Evolutionary conservation across 768 basidiomycete species (phyloP).

Genomic region (Mycena galopus): DNA sequence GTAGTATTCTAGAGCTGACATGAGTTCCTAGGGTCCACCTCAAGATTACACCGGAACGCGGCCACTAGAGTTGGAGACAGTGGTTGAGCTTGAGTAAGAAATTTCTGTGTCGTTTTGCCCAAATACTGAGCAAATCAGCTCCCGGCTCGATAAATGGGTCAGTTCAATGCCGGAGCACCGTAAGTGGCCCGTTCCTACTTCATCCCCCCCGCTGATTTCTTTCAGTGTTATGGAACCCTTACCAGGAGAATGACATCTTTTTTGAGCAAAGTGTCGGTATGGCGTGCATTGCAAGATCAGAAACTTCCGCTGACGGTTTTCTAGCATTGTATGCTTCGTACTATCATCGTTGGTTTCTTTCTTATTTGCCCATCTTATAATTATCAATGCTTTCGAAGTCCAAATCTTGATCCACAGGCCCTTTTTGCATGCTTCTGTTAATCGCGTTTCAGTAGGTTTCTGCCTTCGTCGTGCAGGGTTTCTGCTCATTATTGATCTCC

Average conservation of each 20-base stretch:
- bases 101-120: neutral
- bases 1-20: neutral
- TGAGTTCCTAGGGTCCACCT: neutral
- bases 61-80: neutral
- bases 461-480: neutral
- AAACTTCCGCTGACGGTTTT: neutral
- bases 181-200: constrained; percentile 34
- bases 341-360: constrained; percentile 16
- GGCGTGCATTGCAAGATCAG: constrained; percentile 3
- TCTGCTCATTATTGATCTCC: too few species aligned
- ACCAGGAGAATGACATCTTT: constrained; percentile 44
- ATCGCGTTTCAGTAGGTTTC: constrained; percentile 28
- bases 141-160: constrained; percentile 66
- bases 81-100: constrained; percentile 24
- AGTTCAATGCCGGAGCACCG: constrained; percentile 61
- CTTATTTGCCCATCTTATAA: neutral
- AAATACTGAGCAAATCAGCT: constrained; percentile 46
- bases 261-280: constrained; percentile 60
- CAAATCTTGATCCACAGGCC: constrained; percentile 73
- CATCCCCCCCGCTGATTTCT: neutral
- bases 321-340: constrained; percentile 23
- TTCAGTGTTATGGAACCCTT: constrained; percentile 53
- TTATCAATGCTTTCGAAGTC: neutral
- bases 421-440: constrained; percentile 68
- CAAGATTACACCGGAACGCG: constrained; percentile 4